These are phyloP conservation scores for Bipolaris bicolor DNA, from an alignment of 2,329 filamentous ascomycete genomes.

Conservation along the genomic window DNA sequence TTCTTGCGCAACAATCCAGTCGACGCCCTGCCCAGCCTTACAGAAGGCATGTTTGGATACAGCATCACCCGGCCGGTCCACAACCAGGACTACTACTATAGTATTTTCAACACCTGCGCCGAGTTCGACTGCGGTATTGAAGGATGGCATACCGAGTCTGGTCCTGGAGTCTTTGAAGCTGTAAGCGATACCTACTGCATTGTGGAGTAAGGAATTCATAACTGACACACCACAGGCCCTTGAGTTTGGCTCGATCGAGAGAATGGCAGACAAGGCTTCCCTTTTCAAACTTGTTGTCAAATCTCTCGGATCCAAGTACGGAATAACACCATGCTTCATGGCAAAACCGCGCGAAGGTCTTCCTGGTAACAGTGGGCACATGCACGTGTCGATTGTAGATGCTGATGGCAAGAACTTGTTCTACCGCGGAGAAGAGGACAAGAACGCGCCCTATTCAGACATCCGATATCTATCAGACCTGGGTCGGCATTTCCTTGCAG, in stretches of 20 bases:
- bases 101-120: constrained; percentile 79
- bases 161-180: constrained; percentile 93
- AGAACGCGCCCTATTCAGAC: constrained; percentile 63
- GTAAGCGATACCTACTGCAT: constrained; percentile 50
- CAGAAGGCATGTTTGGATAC: constrained; percentile 96
- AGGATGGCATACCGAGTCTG: constrained; percentile 94
- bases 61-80: constrained; percentile 84
- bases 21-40: constrained; percentile 75
- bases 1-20: constrained; percentile 78
- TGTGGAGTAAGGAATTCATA: not conserved
- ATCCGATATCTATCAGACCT: constrained; percentile 82
- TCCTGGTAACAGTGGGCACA: constrained; percentile 93
- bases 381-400: constrained; percentile 89
- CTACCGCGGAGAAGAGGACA: constrained; percentile 72
- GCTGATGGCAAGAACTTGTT: constrained; percentile 84
- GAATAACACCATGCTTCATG: constrained; percentile 98
- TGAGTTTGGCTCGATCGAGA: constrained; percentile 83
- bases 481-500: constrained; percentile 91
- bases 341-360: constrained; percentile 91
- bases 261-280: constrained; percentile 90
- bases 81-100: constrained; percentile 92
- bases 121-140: constrained; percentile 83
- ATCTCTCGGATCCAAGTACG: constrained; percentile 82
- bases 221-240: constrained; percentile 67
- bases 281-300: constrained; percentile 97